Conservation (phyloP, 345 rosid species). For the Gossypium arboreum region DNA sequence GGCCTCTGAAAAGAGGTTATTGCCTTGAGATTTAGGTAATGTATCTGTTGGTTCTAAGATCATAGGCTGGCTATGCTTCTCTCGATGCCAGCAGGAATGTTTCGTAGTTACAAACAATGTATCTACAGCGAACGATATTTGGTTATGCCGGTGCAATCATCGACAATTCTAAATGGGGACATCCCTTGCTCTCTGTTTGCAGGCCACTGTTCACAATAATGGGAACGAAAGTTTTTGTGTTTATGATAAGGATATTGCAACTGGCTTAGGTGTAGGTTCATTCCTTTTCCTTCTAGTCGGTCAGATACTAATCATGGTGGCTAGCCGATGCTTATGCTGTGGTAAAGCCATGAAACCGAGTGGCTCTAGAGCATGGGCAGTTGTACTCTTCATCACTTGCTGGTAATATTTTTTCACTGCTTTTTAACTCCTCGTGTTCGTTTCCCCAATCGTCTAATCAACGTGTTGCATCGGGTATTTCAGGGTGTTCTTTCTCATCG, state of each 20-base stretch:
- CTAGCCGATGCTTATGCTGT: slow-evolving; percentile 73
- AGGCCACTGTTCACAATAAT: slow-evolving; percentile 32
- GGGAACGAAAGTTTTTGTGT: slow-evolving; percentile 43
- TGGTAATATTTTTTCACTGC: slow-evolving; percentile 43
- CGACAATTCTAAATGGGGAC: background rate
- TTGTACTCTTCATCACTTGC: slow-evolving; percentile 65
- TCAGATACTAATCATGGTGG: slow-evolving; percentile 64
- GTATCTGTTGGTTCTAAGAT: background rate
- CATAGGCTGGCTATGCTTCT: background rate
- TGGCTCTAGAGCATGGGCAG: slow-evolving; percentile 69
- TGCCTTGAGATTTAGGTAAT: background rate
- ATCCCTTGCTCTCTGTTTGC: slow-evolving; percentile 1
- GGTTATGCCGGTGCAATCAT: too few species aligned
- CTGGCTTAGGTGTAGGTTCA: slow-evolving; percentile 71
- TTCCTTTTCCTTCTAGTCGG: slow-evolving; percentile 55
- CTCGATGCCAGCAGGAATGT: background rate
- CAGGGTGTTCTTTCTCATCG: slow-evolving; percentile 88
- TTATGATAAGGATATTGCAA: slow-evolving; percentile 79
- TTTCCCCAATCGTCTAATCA: background rate
- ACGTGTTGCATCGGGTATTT: background rate
- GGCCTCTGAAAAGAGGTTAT: background rate
- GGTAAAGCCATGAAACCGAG: slow-evolving; percentile 78
- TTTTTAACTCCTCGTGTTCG: background rate
- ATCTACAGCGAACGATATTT: background rate
- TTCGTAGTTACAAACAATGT: background rate